phyloP scores from a whole-genome alignment of 1,284 basidiomycete genomes.

The Tilletia indica region DNA sequence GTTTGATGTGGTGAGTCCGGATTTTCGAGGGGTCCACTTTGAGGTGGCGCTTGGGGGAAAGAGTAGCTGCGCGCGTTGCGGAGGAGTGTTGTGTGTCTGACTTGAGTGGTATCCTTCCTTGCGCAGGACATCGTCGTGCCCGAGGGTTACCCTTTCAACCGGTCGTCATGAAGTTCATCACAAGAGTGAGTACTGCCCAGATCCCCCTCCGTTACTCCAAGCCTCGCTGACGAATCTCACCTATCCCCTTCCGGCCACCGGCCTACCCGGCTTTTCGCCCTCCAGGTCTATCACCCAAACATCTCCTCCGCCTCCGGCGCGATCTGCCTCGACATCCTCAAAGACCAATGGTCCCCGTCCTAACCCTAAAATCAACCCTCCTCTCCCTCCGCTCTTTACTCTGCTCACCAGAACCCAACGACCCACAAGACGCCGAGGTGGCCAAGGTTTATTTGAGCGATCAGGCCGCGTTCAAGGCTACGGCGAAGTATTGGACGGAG shows the following conservation, averaged over 20 bases:
- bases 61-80: no score
- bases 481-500: constrained; percentile 79
- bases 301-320: constrained; percentile 89
- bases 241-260: background rate
- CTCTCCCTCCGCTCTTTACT: constrained; percentile 92
- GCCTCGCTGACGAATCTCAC: background rate
- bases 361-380: constrained; percentile 89
- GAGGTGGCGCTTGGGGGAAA: no score
- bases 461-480: constrained; percentile 81
- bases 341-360: constrained; percentile 79
- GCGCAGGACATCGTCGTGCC: constrained; percentile 88
- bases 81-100: background rate
- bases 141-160: constrained; percentile 87
- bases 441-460: constrained; percentile 94
- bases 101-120: constrained; percentile 6
- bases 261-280: background rate
- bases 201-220: background rate
- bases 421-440: constrained; percentile 90
- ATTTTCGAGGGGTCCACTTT: background rate
- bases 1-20: constrained; percentile 76
- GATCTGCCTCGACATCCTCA: constrained; percentile 79
- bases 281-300: constrained; percentile 94
- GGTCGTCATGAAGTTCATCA: constrained; percentile 74
- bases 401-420: constrained; percentile 93
- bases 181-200: constrained; percentile 24